Base-by-base conservation (phyloP, 805 yeast species). In the Pichia nanzhaoensis region DNA sequence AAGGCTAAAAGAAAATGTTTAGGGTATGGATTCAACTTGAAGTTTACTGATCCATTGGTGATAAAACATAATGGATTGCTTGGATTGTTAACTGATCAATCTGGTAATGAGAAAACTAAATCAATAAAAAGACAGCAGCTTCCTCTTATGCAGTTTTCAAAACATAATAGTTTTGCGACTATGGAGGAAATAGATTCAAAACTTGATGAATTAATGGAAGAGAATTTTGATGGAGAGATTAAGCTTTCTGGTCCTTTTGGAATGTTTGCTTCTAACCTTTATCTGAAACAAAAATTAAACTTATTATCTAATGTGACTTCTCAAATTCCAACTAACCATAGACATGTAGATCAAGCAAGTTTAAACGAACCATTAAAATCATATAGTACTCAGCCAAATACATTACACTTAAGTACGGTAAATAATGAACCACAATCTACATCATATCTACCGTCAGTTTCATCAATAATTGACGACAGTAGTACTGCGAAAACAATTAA, bases 11-110 rank as follows among this genome's bases (percentile, higher is more conserved):
- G 69, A 5, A 58, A 59, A 9, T 77, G 82, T 61, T 65, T 61
- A 16, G 81, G 82, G 0, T 77, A 75, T 54, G 71, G 61, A 33
- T 67, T 77, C 45, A 68, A 67, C 33, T 59, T 77, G 27, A 70
- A 72, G 16, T 77, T 77, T 69, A 64, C 71, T 22, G 68, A 65
- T 28, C 69, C 71, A 14, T 51, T 68, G 41, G 64, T 71, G 0
- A 54, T 72, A 8, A 49, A 51, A 14, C 14, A 44, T 7, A 54
- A 55, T 38, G 60, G 58, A 4, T 44, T 54, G 18, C 30, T 55
- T 21, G 60, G 51, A 12, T 39, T 50, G 19, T n/a, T 47, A 2
- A 48, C 38, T 18, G 18, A 40, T 7, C 45, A 46, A 2, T 30
- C 28, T 2, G 49, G 40, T 13, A 46, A 43, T 13, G 49, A 47